A percentile compares a stretch with the other conserved stretches of the same genome.
Conservation (phyloP, 2,329 filamentous ascomycete genomes). For the Colletotrichum acutatum region DNA sequence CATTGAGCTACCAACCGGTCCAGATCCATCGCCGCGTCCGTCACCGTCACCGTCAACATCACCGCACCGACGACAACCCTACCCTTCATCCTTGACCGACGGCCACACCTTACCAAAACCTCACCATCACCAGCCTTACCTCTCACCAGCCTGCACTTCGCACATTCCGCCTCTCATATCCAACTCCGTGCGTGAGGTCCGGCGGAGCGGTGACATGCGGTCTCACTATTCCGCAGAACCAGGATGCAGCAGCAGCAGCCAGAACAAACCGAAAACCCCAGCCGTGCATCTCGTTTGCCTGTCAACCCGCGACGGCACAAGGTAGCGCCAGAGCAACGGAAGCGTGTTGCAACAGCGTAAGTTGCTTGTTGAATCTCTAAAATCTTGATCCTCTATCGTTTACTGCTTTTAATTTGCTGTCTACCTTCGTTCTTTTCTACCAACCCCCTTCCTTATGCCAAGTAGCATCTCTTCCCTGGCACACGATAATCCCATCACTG, state of each 20-base stretch:
- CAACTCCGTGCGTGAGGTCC: not conserved
- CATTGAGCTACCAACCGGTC: not conserved
- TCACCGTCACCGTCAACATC: not conserved
- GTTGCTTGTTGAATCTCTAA: conserved; percentile 37
- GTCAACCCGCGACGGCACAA: conserved; percentile 62
- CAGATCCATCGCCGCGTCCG: not conserved
- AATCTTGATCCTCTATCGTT: not conserved
- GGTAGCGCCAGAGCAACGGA: conserved; percentile 58
- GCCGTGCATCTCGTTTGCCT: conserved; percentile 49
- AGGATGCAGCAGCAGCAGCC: conserved; percentile 35
- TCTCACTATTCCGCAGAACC: conserved; percentile 29
- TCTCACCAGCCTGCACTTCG: not conserved
- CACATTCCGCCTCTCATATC: not conserved
- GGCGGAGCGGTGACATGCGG: conserved; percentile 32
- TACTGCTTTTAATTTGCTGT: not conserved
- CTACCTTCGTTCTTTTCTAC: not conserved
- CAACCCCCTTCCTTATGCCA: not conserved
- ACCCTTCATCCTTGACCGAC: not conserved
- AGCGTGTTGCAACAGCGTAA: conserved; percentile 62
- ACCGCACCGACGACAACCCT: not conserved
- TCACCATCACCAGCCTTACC: too few relatives aligned
- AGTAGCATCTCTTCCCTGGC: not conserved
- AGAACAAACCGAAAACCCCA: conserved; percentile 37
- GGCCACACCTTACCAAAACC: not conserved
- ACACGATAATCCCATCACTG: not conserved